A percentile compares a stretch with the other conserved stretches of the same genome.
Conservation (phyloP, 2,329 filamentous ascomycete species). For the Arthroderma sp. region DNA sequence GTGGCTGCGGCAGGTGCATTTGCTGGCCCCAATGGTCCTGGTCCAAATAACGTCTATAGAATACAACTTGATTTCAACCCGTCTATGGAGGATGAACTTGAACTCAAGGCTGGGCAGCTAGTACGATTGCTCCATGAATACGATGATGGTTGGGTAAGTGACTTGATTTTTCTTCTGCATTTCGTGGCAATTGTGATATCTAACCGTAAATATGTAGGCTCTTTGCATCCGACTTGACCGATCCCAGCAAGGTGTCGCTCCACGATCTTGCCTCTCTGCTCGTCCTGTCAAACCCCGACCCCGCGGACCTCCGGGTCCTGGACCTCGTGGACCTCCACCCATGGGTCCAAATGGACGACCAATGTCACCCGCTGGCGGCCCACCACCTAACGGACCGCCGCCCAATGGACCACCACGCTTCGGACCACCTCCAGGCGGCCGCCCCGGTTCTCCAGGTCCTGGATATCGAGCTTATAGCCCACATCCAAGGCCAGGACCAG, state of each 20-base stretch:
- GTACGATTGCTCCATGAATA: slow-evolving; percentile 89
- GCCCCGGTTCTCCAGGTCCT: slow-evolving; percentile 20
- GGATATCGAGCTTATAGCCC: slow-evolving; percentile 16
- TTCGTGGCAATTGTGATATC: slow-evolving; percentile 4
- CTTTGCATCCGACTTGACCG: slow-evolving; percentile 85
- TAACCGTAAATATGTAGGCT: slow-evolving; percentile 45
- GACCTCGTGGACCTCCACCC: slow-evolving; percentile 19
- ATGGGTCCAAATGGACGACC: slow-evolving; percentile 23
- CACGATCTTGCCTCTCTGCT: slow-evolving; percentile 83
- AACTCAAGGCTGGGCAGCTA: slow-evolving; percentile 65
- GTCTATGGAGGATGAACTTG: slow-evolving; percentile 83
- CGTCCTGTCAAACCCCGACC: slow-evolving; percentile 78
- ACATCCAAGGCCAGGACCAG: slow-evolving; percentile 10
- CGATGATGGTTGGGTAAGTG: slow-evolving; percentile 90
- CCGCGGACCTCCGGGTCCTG: slow-evolving; percentile 25
- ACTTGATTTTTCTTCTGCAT: background rate
- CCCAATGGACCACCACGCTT: slow-evolving; percentile 14
- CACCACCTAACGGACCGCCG: slow-evolving; percentile 12
- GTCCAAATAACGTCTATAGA: slow-evolving; percentile 63
- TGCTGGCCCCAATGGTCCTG: slow-evolving; percentile 18
- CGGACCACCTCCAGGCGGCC: slow-evolving; percentile 21
- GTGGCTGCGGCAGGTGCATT: slow-evolving; percentile 45
- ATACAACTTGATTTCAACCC: slow-evolving; percentile 91
- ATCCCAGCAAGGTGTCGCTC: slow-evolving; percentile 82
- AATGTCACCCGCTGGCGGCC: slow-evolving; percentile 15